Base-by-base conservation (phyloP, 768 basidiomycete genomes). In the Russula ochroleuca region DNA sequence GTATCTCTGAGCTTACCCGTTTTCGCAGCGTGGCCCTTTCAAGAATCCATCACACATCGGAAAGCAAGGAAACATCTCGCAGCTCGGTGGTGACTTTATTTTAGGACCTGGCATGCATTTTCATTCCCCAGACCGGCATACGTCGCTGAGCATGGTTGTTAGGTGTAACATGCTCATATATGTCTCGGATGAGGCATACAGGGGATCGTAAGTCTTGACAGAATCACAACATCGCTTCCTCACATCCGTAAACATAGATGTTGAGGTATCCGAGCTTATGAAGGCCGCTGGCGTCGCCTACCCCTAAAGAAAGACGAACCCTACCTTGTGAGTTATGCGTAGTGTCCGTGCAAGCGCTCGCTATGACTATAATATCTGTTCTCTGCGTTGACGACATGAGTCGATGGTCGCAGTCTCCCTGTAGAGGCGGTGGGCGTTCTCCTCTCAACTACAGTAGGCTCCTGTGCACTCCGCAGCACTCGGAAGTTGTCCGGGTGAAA, bases 11-110 rank as follows among this genome's bases (percentile, higher is more conserved):
- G 14, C 35, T 35, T 28, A 23, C 28, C 2, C 15, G 43, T 38
- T n/a, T 38, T 38, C 3, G 19, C 6, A 68, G 67, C 56, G 57
- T 43, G 67, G 64, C 14, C 64, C 64, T 31, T 23, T 68, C 14
- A 66, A 62, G 49, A 62, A 45, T 41, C 67, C 67, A 13, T 48
- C 25, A 23, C 60, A 62, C 37, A 38, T 68, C 4, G 64, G 64
- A 28, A 68, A 68, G 17, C 64, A 66, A 48, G 67, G 67, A 28
- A 65, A 60, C 23, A 45, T 66, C 15, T 51, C 67, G 35, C 67
- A 68, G 48, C 56, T 59, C 17, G 67, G 67, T 21, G 67, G 67
- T 15, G 67, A 68, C 43, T 65, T 68, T 21, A 52, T 68, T 51
- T 59, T 68, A 13, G 67, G 67, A 25, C 64, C 67, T 7, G 67